Evolutionary conservation across 139 green algal species (phyloP), one percentile per base, ranked within the genome.

Genomic region (Chlorella ohadii): DNA sequence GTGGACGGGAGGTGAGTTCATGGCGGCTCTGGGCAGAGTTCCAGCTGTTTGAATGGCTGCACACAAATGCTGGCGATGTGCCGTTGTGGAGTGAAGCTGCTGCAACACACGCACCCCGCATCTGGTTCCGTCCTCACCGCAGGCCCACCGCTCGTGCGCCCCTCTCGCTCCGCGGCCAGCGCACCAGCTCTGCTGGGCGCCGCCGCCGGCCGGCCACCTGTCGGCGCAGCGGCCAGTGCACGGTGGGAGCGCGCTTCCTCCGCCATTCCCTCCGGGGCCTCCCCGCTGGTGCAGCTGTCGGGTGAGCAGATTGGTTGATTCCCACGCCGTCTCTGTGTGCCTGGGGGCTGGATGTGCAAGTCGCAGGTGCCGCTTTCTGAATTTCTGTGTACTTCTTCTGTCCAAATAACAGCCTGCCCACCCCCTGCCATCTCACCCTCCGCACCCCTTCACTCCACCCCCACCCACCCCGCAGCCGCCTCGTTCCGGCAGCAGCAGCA

Each of bases 401-500:
- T n/a, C n/a, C n/a, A n/a, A n/a, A n/a, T n/a, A n/a, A n/a, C n/a
- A n/a, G n/a, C n/a, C n/a, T 51, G 16, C 27, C 23, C 3, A 7
- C 27, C 5, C 20, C 17, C 61, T 67, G 20, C n/a, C 31, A 31
- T 5, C 55, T 23, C 41, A 31, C 19, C 19, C 41, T n/a, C 27
- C 28, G n/a, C 25, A 78, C 19, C 44, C 44, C 27, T 23, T 23
- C 25, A 3, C 16, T 0, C 22, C 15, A 9, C 51, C 38, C 16
- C 0, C 27, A 22, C 27, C 57, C 23, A 51, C 56, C 20, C 57
- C 44, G 59, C 76, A 82, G 76, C 76, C 57, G 47, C 76, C 31
- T 82, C 76, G 25, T 82, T 82, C 76, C 76, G 76, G 31, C 57
- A 72, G 76, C 41, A 56, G 76, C 19, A 72, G 27, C 31, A 82